Base-by-base conservation (phyloP, 768 basidiomycete species). In the Boletus reticulatus region DNA sequence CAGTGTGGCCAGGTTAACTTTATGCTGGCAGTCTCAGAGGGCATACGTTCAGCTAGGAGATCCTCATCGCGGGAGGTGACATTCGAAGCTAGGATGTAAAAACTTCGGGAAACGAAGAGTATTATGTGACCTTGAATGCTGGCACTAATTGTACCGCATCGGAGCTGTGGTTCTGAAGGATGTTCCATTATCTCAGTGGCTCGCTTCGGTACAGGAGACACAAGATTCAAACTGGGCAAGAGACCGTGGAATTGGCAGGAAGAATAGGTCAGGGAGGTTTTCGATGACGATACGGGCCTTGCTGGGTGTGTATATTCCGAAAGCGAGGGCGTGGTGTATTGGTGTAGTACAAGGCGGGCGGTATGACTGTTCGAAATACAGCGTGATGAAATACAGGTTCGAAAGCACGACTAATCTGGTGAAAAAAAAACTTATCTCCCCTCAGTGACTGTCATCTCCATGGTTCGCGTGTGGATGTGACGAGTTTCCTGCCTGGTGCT, bases 221-320 rank as follows among this genome's bases (percentile, higher is more conserved):
- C 38, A 39, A 39, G n/a, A n/a, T 13, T 22, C 22, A 22, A 22
- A 22, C 22, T 22, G 3, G 22, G 22, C 38, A 39, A 39, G 38
- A 16, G 38, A 13, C 17, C 14, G 14, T 39, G 38, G 38, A 14
- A 39, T 14, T 39, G 38, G 38, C 38, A 13, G 7, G 38, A 39
- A 52, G 79, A 77, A 41, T 75, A 80, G 56, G 69, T 78, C 24
- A 65, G 67, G 38, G 60, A 56, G 27, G 27, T 29, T 29, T 9
- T 29, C 9, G 9, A 29, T 29, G 27, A 29, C 27, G 27, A 29
- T 29, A 9, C 9, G 27, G 9, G 27, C 27, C 27, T 29, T 9
- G 27, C 27, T 29, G 27, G 13, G 34, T 4, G 34, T 14, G 34
- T 34, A 19, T 20, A 9, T 42, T 20, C n/a, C 9, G 32, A 16